A percentile compares a stretch with the other conserved stretches of the same genome.
phyloP scores from a whole-genome alignment of 306 rosid genomes.

The Vigna reflexopilosa region DNA sequence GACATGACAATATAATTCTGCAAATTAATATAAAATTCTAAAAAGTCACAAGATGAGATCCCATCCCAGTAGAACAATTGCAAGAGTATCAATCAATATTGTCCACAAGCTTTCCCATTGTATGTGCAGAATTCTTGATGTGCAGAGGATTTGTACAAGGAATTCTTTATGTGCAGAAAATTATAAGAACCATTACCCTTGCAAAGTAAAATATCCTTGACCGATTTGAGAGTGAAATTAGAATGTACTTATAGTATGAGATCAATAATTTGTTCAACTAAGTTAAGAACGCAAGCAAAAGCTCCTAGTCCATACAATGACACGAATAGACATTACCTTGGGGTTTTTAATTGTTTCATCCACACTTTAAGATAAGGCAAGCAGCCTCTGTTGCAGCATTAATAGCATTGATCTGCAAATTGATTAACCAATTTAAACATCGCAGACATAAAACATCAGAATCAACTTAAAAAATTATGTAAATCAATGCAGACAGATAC shows the following conservation, averaged over 20 bases:
- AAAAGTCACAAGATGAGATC: neutral
- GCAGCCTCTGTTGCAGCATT: slow-evolving; percentile 99
- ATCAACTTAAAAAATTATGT: neutral
- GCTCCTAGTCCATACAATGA: neutral
- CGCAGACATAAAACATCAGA: slow-evolving; percentile 30
- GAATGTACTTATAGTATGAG: neutral
- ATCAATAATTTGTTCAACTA: slow-evolving; percentile 7
- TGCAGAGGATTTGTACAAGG: neutral
- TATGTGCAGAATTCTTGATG: neutral
- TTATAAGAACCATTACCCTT: too few species aligned
- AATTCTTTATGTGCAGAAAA: neutral
- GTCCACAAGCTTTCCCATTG: neutral
- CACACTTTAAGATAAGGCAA: slow-evolving; percentile 88
- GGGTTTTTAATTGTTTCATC: slow-evolving; percentile 98
- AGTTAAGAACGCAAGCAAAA: neutral
- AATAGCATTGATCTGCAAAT: slow-evolving; percentile 89
- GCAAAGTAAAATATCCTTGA: neutral
- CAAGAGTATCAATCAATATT: neutral
- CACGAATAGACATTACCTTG: slow-evolving; percentile 60
- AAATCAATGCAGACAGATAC: neutral
- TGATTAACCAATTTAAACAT: slow-evolving; percentile 20
- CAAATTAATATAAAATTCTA: neutral
- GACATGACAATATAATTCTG: neutral
- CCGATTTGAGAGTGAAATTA: slow-evolving; percentile 1
- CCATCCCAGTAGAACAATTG: neutral